Evolutionary conservation across 1,284 basidiomycete genomes (phyloP).

Genomic region (Ceratobasidium sp.): DNA sequence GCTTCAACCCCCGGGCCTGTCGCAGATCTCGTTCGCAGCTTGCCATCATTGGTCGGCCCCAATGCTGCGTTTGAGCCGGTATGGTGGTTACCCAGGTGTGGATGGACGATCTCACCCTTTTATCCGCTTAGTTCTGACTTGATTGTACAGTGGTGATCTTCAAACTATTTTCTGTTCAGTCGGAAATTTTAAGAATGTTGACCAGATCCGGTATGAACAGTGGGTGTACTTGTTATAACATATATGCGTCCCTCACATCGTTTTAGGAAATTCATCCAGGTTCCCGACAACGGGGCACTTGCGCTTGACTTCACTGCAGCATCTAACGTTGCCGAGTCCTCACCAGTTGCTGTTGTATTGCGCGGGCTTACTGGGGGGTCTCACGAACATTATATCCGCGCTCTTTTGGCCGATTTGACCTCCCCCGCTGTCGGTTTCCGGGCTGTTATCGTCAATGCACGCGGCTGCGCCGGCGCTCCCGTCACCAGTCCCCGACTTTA

Average conservation of each 20-base stretch:
- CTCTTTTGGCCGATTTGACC: constrained; percentile 54
- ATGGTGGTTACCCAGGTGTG: constrained; percentile 46
- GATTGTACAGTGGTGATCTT: constrained; percentile 55
- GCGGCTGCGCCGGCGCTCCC: constrained; percentile 44
- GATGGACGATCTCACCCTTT: background rate
- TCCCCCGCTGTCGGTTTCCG: constrained; percentile 45
- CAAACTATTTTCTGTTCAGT: constrained; percentile 59
- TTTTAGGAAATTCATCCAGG: constrained; percentile 56
- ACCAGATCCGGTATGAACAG: constrained; percentile 58
- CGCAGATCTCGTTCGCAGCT: constrained; percentile 17
- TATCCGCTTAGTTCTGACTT: background rate
- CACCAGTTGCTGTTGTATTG: constrained; percentile 59
- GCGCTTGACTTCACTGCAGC: constrained; percentile 50
- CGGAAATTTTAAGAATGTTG: constrained; percentile 58
- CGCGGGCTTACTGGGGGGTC: constrained; percentile 61
- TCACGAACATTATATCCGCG: constrained; percentile 61
- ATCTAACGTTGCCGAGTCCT: constrained; percentile 51
- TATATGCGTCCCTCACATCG: constrained; percentile 41
- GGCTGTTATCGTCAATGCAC: constrained; percentile 41
- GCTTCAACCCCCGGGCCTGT: constrained; percentile 32
- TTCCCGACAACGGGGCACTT: constrained; percentile 60
- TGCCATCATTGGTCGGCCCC: constrained; percentile 31
- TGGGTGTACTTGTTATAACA: constrained; percentile 45
- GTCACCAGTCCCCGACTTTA: constrained; percentile 48
- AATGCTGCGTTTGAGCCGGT: constrained; percentile 33